Base-by-base conservation (phyloP, 1,284 basidiomycete genomes). In the Tilletia caries region DNA sequence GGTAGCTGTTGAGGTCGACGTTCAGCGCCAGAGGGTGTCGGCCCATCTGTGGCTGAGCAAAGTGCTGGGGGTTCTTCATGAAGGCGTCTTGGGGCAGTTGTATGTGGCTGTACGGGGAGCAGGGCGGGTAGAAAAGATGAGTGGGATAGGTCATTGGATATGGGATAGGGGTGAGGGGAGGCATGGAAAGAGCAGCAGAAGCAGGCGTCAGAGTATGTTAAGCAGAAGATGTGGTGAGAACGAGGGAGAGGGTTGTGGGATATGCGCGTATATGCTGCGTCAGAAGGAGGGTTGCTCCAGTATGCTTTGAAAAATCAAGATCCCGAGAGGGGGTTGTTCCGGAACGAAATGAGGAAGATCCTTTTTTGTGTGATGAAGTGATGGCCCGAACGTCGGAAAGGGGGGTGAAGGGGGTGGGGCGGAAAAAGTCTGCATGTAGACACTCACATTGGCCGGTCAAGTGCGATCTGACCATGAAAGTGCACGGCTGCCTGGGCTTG, bases 391-490 rank as follows among this genome's bases (percentile, higher is more conserved):
- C n/a, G n/a, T n/a, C n/a, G n/a, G n/a, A n/a, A n/a, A n/a, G n/a
- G n/a, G n/a, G n/a, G n/a, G n/a, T n/a, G n/a, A n/a, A n/a, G n/a
- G n/a, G n/a, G n/a, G n/a, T n/a, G n/a, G n/a, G n/a, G n/a, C n/a
- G n/a, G n/a, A n/a, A n/a, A n/a, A n/a, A n/a, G n/a, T n/a, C n/a
- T n/a, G n/a, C n/a, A 54, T 27, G 10, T 23, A 43, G 18, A n/a
- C 29, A 70, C 71, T 44, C 41, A 70, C 67, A 73, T 54, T 23
- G 23, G 18, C n/a, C 44, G 67, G 13, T 70, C 72, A 29, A 64
- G 62, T 27, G 72, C 67, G 18, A 64, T 37, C 32, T 67, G 71
- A 27, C 70, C 72, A 27, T 73, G 65, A 54, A 68, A 66, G 10
- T 46, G 43, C 18, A 71, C 44, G 8, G 70, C 64, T 1, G 64